Base-by-base conservation (phyloP, 768 basidiomycete species). In the Russula ochroleuca region DNA sequence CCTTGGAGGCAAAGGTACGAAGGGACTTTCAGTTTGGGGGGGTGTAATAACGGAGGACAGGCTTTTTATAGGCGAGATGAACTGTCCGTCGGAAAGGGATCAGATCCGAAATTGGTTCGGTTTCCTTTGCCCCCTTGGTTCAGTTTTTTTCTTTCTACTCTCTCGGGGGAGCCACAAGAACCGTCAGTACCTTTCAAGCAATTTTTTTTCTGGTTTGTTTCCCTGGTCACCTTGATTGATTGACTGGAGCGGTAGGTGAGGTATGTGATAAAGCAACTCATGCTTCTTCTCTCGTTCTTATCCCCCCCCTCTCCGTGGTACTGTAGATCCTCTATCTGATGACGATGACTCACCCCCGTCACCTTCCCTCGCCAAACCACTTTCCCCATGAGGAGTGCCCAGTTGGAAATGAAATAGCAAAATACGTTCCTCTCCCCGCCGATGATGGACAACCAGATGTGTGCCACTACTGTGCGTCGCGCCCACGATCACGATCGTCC, bases 21-120 rank as follows among this genome's bases (percentile, higher is more conserved):
- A 13, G 38, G 52, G 19, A 7, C n/a, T 53, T 47, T 47, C 2
- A 13, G 45, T 21, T 14, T 58, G 53, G 59, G 57, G 52, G 63
- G 59, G 28, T 28, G 28, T 5, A 8, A 35, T 25, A 43, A 38
- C 2, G 31, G 47, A 35, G 47, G 47, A 28, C n/a, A 9, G 58
- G 38, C 58, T 41, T 60, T 62, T 60, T 59, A 59, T 64, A 64
- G 63, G 57, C 9, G 43, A n/a, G 21, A 40, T 33, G 51, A 49
- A 49, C 48, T 28, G 25, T 28, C 25, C 2, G 47, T 49, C 48
- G 7, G 45, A 49, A 49, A 40, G 50, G 37, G 57, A 63, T 53
- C 57, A 59, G 63, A 64, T 55, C 58, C 53, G 53, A 56, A 35
- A 35, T 33, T 49, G 63, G 63, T 64, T 64, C 63, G 63, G 59